phyloP scores from a whole-genome alignment of 805 yeast genomes.

The Candida nemodendra region DNA sequence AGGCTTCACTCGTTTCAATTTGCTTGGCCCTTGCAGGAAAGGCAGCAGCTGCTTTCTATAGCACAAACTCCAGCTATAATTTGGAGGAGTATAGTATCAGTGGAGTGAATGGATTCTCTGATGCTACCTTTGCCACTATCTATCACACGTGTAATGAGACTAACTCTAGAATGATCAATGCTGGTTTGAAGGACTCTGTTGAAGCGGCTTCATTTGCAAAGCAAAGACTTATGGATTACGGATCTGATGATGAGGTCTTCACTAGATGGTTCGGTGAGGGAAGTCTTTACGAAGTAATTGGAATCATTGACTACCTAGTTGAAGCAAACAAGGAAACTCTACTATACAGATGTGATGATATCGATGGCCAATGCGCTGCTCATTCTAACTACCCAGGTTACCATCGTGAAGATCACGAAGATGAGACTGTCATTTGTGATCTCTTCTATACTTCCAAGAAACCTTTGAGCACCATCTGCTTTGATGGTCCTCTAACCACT shows the following conservation, averaged over 20 bases:
- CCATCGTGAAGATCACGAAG: constrained; percentile 35
- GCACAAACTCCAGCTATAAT: background rate
- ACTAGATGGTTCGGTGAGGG: constrained; percentile 39
- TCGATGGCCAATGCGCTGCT: constrained; percentile 35
- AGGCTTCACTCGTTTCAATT: background rate
- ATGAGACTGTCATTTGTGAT: constrained; percentile 44
- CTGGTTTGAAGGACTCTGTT: constrained; percentile 34
- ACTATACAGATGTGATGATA: constrained; percentile 40
- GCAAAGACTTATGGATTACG: constrained; percentile 34
- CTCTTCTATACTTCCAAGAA: constrained; percentile 34
- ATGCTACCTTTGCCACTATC: constrained; percentile 5
- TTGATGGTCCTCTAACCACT: constrained; percentile 33
- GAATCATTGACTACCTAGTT: constrained; percentile 33
- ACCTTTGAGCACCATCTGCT: constrained; percentile 34
- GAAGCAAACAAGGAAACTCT: constrained; percentile 34
- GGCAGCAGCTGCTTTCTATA: background rate
- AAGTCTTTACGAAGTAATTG: constrained; percentile 36
- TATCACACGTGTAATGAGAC: constrained; percentile 19
- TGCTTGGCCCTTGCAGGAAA: background rate
- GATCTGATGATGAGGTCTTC: constrained; percentile 33
- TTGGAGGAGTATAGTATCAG: background rate
- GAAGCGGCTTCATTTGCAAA: constrained; percentile 36
- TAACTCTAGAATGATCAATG: constrained; percentile 18
- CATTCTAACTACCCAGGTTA: constrained; percentile 39
- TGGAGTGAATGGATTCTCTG: background rate